Evolutionary conservation across 2,329 filamentous ascomycete genomes (phyloP).

Genomic region (Metarhizium guizhouense): DNA sequence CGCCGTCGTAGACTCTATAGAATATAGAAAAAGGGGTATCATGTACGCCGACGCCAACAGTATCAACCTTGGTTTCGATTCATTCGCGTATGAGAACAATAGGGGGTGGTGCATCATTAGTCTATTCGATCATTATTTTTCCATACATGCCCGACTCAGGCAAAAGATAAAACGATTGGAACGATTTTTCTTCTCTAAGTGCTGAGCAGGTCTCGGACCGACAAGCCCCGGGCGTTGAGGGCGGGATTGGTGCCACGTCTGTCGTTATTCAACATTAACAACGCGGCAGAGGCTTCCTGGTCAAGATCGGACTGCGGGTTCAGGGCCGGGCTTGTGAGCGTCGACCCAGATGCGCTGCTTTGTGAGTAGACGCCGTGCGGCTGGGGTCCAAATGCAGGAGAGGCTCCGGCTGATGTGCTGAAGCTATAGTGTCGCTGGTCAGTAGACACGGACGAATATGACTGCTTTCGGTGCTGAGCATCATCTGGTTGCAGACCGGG

Average conservation of each 20-base stretch:
- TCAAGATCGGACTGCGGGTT: constrained; percentile 49
- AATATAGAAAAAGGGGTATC: constrained; percentile 2
- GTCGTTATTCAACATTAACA: constrained; percentile 82
- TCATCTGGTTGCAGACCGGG: constrained; percentile 42
- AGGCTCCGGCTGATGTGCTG: constrained; percentile 39
- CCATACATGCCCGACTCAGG: not conserved
- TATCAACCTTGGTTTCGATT: not conserved
- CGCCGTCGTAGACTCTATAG: not conserved
- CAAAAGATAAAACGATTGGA: not conserved
- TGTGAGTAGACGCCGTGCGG: constrained; percentile 29
- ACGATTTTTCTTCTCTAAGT: constrained; percentile 27
- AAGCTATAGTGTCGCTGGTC: constrained; percentile 43
- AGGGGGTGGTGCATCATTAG: not conserved
- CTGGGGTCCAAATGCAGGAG: constrained; percentile 49
- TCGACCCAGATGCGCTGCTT: constrained; percentile 35
- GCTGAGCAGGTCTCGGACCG: constrained; percentile 45
- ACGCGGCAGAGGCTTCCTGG: constrained; percentile 74
- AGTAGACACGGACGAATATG: constrained; percentile 44
- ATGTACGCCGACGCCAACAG: not conserved
- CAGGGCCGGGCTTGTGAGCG: constrained; percentile 50
- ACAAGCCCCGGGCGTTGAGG: constrained; percentile 36
- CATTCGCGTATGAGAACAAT: not conserved
- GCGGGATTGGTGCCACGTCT: constrained; percentile 40
- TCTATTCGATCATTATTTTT: not conserved
- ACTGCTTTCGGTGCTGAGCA: constrained; percentile 34